Evolutionary conservation across 768 basidiomycete species (phyloP), one percentile per base, ranked within the genome.

Genomic region (Kwoniella europaea): DNA sequence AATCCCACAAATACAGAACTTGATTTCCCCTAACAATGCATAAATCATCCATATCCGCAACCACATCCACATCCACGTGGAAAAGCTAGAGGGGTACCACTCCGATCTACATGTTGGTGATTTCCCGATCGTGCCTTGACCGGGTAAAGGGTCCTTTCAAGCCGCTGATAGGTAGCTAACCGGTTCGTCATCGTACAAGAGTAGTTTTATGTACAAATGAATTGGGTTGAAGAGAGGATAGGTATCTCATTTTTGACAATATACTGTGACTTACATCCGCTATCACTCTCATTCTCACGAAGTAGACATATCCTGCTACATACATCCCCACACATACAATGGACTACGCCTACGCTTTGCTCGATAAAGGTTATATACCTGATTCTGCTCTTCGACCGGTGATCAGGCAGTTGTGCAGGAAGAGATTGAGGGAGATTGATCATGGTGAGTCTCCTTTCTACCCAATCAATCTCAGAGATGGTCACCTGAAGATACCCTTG

Each of bases 391-490:
- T 88, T 1, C 84, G 88, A 29, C 83, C 82, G 7, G 85, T 84
- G 44, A 87, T 88, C 61, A 84, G 88, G 52, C 82, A 85, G 54
- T 84, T 90, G 3, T 85, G 87, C 68, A 86, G 87, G 42, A 86
- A 88, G 73, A 82, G 89, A 42, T 84, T 90, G 59, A 86, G 87
- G 24, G 88, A 90, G 77, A 89, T 91, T 65, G 86, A 90, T 79
- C 81, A 85, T 66, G 89, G 88, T 35, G 87, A 87, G 18, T 86
- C n/a, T 27, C 46, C 46, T 46, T 46, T 18, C 27, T 27, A 27
- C 27, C 27, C 27, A 27, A 27, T 27, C 27, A 27, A 27, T 27
- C 27, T 27, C 1, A 27, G 27, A 27, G 27, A 3, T 27, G 27
- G 27, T 27, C 27, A 27, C 27, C 27, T 27, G 27, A 27, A 27